A percentile compares a stretch with the other conserved stretches of the same genome.
Conservation (phyloP, 805 yeast species). For the Candida vaughaniae region DNA sequence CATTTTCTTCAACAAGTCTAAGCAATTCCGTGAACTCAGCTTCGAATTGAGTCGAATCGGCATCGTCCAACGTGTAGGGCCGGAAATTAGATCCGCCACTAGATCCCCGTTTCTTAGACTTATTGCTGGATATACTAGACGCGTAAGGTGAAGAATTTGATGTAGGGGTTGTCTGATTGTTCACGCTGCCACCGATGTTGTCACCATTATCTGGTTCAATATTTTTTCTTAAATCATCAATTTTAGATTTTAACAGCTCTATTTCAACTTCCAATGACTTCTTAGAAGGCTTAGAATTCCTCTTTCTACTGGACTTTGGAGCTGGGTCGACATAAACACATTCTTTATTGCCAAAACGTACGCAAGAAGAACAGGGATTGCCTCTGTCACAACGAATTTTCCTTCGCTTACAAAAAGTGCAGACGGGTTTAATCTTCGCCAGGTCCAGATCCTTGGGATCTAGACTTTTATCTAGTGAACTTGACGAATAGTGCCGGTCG, state of each 20-base stretch:
- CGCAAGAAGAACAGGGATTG: slow-evolving; percentile 37
- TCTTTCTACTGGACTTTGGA: slow-evolving; percentile 5
- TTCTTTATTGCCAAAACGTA: slow-evolving; percentile 16
- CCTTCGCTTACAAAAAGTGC: slow-evolving; percentile 35
- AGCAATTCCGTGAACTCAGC: slow-evolving; percentile 7
- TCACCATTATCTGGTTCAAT: not conserved
- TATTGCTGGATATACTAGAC: not conserved
- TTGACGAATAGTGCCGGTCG: too few relatives aligned
- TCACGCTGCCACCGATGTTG: not conserved
- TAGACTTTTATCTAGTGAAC: too few relatives aligned
- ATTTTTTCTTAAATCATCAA: slow-evolving; percentile 7
- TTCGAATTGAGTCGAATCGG: slow-evolving; percentile 1
- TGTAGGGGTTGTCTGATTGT: not conserved
- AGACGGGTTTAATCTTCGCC: slow-evolving; percentile 11
- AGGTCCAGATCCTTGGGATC: not conserved
- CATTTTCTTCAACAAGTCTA: slow-evolving; percentile 4
- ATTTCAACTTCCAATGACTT: slow-evolving; percentile 12
- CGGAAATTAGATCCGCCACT: not conserved
- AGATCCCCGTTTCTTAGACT: not conserved
- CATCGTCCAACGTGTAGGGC: slow-evolving; percentile 5
- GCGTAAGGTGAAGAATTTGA: not conserved
- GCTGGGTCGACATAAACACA: slow-evolving; percentile 12
- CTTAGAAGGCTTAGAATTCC: slow-evolving; percentile 3
- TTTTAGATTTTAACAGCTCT: slow-evolving; percentile 9
- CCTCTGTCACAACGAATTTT: slow-evolving; percentile 44